Evolutionary conservation across 192 early-diverging fungal genomes (phyloP), one percentile per base, ranked within the genome.

Genomic region (Gonapodya prolifera): DNA sequence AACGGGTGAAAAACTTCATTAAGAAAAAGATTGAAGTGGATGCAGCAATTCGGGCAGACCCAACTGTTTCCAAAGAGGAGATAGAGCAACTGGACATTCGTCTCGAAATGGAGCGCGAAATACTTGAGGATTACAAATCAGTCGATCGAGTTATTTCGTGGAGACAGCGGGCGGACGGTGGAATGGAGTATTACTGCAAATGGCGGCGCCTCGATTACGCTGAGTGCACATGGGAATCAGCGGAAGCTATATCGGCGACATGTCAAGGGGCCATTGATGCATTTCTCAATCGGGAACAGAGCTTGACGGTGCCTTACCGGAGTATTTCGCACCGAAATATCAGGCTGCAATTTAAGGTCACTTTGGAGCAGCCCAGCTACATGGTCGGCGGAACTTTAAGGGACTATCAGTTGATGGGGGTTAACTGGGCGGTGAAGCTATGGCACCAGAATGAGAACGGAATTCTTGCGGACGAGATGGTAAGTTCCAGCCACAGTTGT

Each of bases 371-470:
- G 80, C 95, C 96, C 0, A 85, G 84, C 31, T 98, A 92, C 79
- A 83, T 98, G 78, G 79, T 79, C 0, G 95, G 94, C 35, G 96
- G 96, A 18, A 86, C 94, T 75, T 87, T 99, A 70, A 89, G 97
- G 35, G 96, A 98, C 79, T 99, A 98, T 81, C 98, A 99, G 83
- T 79, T 98, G 61, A 89, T 91, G 30, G 95, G 95, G 35, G 83
- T 99, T 36, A 98, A 97, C 83, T 99, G 98, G 98, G 93, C 96
- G 91, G 94, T 94, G 1, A 88, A 92, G 76, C 83, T 98, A 61
- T 99, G 97, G 97, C 93, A 94, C 79, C 87, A 89, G 73, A 94
- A 97, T 84, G 87, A 95, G 81, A 98, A 98, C 80, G 98, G 97
- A 1, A 98, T 99, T 78, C 79, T 98, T 34, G 98, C 97, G 0